A percentile compares a stretch with the other conserved stretches of the same genome.
Evolutionary conservation across 2,329 filamentous ascomycete genomes (phyloP).

Genomic region (Ophiosphaerella narmari): DNA sequence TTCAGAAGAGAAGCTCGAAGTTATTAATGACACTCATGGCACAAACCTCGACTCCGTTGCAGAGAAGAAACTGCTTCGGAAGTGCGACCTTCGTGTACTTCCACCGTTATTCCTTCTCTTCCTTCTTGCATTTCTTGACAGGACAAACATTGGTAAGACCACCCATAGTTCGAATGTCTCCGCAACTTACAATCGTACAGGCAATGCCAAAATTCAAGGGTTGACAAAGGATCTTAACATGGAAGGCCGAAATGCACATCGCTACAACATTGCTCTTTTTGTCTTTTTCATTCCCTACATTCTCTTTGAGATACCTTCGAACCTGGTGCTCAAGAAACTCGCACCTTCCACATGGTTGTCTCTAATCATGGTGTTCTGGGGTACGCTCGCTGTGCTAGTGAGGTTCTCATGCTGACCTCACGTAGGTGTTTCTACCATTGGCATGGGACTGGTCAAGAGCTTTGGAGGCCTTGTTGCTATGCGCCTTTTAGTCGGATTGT

Average conservation of each 20-base stretch:
- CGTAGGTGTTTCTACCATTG: constrained; percentile 45
- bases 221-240: constrained; percentile 46
- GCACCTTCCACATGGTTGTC: constrained; percentile 47
- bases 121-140: constrained; percentile 37
- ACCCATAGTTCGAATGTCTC: not conserved
- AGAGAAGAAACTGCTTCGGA: constrained; percentile 54
- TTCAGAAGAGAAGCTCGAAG: constrained; percentile 27
- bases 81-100: constrained; percentile 55
- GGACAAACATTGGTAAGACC: constrained; percentile 41
- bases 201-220: constrained; percentile 49
- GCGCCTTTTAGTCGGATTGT: constrained; percentile 47
- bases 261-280: constrained; percentile 46
- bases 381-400: constrained; percentile 11
- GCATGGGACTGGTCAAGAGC: constrained; percentile 54
- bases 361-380: constrained; percentile 47
- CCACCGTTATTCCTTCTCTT: constrained; percentile 54
- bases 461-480: constrained; percentile 54
- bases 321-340: constrained; percentile 47
- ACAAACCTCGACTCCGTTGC: constrained; percentile 39
- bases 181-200: constrained; percentile 15
- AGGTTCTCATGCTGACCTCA: not conserved
- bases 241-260: constrained; percentile 29
- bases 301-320: constrained; percentile 43
- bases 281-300: constrained; percentile 48
- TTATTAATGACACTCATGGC: constrained; percentile 30